phyloP scores from a whole-genome alignment of 768 basidiomycete genomes.

The Psilocybe tampanensis region DNA sequence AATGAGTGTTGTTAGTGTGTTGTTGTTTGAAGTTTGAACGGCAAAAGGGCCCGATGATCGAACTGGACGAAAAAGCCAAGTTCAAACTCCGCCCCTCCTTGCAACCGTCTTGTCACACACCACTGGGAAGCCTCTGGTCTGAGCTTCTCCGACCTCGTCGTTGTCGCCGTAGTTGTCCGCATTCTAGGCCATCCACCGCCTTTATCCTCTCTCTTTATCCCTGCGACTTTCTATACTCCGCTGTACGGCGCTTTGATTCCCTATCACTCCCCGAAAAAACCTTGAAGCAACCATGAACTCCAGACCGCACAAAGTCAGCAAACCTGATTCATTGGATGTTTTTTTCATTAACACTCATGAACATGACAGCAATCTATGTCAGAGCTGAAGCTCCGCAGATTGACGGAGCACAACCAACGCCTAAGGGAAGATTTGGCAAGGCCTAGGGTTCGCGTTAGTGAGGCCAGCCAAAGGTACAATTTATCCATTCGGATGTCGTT shows the following conservation, averaged over 20 bases:
- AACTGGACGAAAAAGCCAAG: conserved; percentile 3
- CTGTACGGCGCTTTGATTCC: conserved; percentile 16
- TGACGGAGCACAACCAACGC: conserved; percentile 93
- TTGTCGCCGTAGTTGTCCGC: conserved; percentile 7
- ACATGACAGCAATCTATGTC: conserved; percentile 83
- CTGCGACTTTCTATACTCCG: conserved; percentile 21
- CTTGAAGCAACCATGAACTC: conserved; percentile 57
- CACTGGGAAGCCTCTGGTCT: conserved; percentile 11
- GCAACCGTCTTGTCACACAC: conserved; percentile 1
- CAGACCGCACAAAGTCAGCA: conserved; percentile 68
- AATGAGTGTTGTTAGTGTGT: conserved; percentile 1
- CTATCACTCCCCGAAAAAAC: conserved; percentile 18
- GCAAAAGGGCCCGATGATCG: conserved; percentile 7
- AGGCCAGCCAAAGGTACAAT: conserved; percentile 84
- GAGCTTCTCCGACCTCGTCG: conserved; percentile 23
- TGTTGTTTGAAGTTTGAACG: neutral
- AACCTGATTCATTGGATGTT: conserved; percentile 11
- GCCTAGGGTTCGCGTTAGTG: conserved; percentile 89
- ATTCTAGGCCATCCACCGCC: conserved; percentile 14
- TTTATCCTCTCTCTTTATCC: conserved; percentile 21
- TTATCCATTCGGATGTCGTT: conserved; percentile 4
- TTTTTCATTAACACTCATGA: conserved; percentile 4
- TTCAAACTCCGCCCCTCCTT: conserved; percentile 48
- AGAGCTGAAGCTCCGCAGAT: conserved; percentile 91
- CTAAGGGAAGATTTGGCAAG: conserved; percentile 87